Base-by-base conservation (phyloP, 495 filamentous ascomycete genomes). In the Penicillium cinerascens region DNA sequence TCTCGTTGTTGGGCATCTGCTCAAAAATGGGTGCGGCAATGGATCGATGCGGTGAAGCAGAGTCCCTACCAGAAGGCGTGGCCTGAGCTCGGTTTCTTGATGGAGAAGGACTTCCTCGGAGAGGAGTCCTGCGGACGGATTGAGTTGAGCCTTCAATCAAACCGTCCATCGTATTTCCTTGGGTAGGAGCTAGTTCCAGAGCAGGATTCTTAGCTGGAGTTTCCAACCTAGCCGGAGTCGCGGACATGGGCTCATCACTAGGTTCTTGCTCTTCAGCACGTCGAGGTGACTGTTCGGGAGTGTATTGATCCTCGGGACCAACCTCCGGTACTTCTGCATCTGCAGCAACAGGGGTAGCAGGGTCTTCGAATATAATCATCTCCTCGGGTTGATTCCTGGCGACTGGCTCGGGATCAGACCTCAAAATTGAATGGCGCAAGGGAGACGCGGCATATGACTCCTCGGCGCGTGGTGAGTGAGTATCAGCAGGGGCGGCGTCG, bases 321-420 rank as follows among this genome's bases (percentile, higher is more conserved):
- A 53, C 44, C 7, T 10, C 27, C 22, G 51, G 39, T 18, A 40
- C 43, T 5, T 47, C 38, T 9, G 40, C 21, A 35, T 52, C 55
- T 8, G 43, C 42, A 6, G 59, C 47, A 29, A 58, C 54, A 17
- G 65, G 64, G 15, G 60, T 57, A n/a, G 59, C 60, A 47, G 74
- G 74, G 44, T 77, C 73, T 54, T 77, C 74, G 25, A 74, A 76
- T 25, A 77, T 75, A 23, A 68, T 46, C 50, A 75, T 59, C 23
- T 69, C 54, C 9, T 64, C 63, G 0, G 58, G 47, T 15, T 63
- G 61, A 10, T 26, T 9, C 29, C 55, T 63, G 20, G 53, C 7
- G 20, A 18, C 29, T 20, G 47, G 46, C 25, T 61, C 59, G 8
- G 62, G 25, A 0, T 39, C 53, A 20, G 37, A 26, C 10, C 35